Evolutionary conservation across 345 rosid genomes (phyloP).

Genomic region (Eucalyptus microcorys): DNA sequence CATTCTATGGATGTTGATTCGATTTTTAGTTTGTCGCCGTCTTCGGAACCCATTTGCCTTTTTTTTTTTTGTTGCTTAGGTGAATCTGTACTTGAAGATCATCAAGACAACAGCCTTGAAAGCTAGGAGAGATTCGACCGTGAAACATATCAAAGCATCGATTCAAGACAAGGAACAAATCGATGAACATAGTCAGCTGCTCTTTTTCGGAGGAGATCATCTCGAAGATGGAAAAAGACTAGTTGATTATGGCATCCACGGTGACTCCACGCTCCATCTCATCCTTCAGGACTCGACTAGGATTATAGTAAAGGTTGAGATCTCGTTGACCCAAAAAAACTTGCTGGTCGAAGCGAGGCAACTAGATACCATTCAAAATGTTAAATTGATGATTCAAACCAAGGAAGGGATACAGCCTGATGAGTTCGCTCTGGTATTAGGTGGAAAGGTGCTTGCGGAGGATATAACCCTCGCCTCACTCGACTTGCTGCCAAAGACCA

Average conservation of each 20-base stretch:
- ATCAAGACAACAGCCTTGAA: constrained; percentile 9
- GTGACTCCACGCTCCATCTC: background rate
- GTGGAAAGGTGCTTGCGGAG: background rate
- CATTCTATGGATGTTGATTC: background rate
- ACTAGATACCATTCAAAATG: background rate
- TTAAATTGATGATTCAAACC: background rate
- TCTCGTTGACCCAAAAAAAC: background rate
- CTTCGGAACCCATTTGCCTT: background rate
- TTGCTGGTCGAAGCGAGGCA: background rate
- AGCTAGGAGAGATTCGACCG: background rate
- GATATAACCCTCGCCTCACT: background rate
- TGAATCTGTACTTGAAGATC: constrained; percentile 10
- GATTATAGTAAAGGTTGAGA: background rate
- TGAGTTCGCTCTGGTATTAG: background rate
- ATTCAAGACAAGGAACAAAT: constrained; percentile 10
- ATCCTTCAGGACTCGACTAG: background rate
- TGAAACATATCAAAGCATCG: constrained; percentile 11
- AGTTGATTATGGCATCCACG: background rate
- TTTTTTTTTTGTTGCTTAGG: background rate
- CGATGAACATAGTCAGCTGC: background rate
- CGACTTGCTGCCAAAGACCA: background rate
- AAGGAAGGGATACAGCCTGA: background rate
- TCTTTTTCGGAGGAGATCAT: constrained; percentile 3
- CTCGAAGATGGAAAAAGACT: background rate
- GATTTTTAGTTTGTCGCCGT: background rate